Evolutionary conservation across 2,329 filamentous ascomycete species (phyloP).

Genomic region (Fusarium pseudoanthophilum): DNA sequence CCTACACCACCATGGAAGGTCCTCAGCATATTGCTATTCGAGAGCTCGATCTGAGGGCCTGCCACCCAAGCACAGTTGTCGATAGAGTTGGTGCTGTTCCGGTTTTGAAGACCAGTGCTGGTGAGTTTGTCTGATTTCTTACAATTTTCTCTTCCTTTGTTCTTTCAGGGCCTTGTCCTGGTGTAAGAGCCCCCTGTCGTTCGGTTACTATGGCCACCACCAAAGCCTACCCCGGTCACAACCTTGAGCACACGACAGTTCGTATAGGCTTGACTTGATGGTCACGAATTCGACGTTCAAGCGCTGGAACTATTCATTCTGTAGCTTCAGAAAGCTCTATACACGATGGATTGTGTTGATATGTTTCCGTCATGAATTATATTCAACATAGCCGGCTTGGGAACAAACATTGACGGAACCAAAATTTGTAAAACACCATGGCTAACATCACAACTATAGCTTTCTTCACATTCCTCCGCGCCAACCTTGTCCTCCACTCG

Average conservation of each 20-base stretch:
- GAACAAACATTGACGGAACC: background rate
- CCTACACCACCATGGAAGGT: slow-evolving; percentile 42
- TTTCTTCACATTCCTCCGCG: slow-evolving; percentile 84
- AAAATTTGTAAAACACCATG: slow-evolving; percentile 11
- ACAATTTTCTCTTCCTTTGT: slow-evolving; percentile 9
- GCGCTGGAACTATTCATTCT: background rate
- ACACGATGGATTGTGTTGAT: background rate
- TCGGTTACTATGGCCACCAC: slow-evolving; percentile 39
- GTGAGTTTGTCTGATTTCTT: slow-evolving; percentile 55
- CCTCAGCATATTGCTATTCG: slow-evolving; percentile 53
- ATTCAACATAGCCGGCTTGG: background rate
- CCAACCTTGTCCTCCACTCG: slow-evolving; percentile 78
- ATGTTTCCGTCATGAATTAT: background rate
- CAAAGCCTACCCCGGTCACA: slow-evolving; percentile 19
- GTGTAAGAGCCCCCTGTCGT: slow-evolving; percentile 27
- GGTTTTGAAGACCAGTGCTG: slow-evolving; percentile 68
- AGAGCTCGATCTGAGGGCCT: slow-evolving; percentile 63
- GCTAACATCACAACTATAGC: slow-evolving; percentile 60
- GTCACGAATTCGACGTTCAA: background rate
- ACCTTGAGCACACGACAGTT: slow-evolving; percentile 12
- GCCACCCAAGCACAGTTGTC: slow-evolving; percentile 59
- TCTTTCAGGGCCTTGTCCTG: slow-evolving; percentile 10
- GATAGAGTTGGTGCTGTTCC: slow-evolving; percentile 67
- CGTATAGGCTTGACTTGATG: background rate
- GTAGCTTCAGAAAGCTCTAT: background rate